Percentiles rank a stretch among this genome's conserved stretches.
These are phyloP conservation scores for Metschnikowia chrysomelidarum DNA, from an alignment of 805 yeast genomes.

Conservation along the genomic window DNA sequence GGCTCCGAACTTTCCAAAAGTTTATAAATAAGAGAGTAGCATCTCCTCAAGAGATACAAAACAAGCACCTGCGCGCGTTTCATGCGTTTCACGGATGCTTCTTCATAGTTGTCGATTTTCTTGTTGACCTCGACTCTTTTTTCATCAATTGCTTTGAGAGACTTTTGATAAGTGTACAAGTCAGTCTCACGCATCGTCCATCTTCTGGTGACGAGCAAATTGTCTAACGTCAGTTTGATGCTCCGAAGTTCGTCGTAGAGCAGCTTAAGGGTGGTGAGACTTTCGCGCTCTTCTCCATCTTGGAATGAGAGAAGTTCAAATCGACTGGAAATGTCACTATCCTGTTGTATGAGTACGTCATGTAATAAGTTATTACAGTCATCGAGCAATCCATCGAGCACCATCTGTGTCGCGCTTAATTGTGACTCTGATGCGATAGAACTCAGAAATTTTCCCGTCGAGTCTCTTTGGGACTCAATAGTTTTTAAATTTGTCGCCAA, in stretches of 20 bases:
- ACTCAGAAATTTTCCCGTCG: conserved; percentile 50
- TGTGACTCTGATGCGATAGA: conserved; percentile 21
- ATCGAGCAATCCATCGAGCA: conserved; percentile 73
- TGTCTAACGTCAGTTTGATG: conserved; percentile 73
- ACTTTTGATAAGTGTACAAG: conserved; percentile 76
- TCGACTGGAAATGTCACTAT: conserved; percentile 23
- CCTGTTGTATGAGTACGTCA: conserved; percentile 56
- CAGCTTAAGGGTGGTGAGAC: conserved; percentile 34
- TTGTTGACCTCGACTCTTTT: conserved; percentile 48
- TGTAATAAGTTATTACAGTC: conserved; percentile 75
- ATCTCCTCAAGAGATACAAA: conserved; percentile 79
- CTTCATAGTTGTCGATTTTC: conserved; percentile 21
- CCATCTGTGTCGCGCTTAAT: conserved; percentile 36
- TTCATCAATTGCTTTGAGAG: conserved; percentile 71
- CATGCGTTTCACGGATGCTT: conserved; percentile 16
- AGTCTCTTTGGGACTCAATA: conserved; percentile 45
- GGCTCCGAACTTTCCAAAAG: conserved; percentile 92
- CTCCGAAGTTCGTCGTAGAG: conserved; percentile 63
- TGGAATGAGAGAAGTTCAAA: conserved; percentile 24
- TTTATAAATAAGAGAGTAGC: conserved; percentile 88
- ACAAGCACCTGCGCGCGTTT: conserved; percentile 46
- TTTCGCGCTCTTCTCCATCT: conserved; percentile 39
- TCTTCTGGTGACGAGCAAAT: conserved; percentile 83
- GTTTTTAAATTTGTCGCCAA: conserved; percentile 26
- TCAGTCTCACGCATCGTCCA: conserved; percentile 99